Evolutionary conservation across 1,139 yeast genomes (phyloP).

Genomic region (Protomyces inouyei): DNA sequence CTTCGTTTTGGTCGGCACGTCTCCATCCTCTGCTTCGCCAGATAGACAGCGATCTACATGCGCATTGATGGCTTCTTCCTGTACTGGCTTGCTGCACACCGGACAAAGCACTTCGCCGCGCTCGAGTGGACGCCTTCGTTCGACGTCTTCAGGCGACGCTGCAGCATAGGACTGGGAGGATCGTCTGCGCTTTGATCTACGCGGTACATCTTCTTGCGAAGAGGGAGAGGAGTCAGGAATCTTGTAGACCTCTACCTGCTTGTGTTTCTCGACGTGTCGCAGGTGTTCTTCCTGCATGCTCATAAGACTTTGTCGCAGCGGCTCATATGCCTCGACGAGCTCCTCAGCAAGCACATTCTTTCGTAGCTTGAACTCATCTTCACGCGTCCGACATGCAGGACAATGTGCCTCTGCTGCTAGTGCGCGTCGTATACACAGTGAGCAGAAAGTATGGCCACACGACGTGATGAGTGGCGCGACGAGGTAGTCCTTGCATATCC

Average conservation of each 20-base stretch:
- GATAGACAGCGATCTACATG: slow-evolving; percentile 29
- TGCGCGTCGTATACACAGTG: slow-evolving; percentile 75
- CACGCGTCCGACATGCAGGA: slow-evolving; percentile 72
- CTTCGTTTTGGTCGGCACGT: neutral
- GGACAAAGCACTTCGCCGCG: slow-evolving; percentile 30
- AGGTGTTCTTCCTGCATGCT: neutral
- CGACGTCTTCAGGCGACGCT: neutral
- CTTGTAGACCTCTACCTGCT: neutral
- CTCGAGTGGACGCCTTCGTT: neutral
- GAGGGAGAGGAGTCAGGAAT: neutral
- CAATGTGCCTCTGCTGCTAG: slow-evolving; percentile 58
- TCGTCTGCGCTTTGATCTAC: neutral
- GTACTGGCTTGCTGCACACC: slow-evolving; percentile 29
- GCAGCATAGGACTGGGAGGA: neutral
- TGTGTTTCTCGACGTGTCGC: neutral
- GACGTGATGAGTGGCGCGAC: slow-evolving; percentile 78
- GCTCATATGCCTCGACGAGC: slow-evolving; percentile 53
- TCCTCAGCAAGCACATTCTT: slow-evolving; percentile 72
- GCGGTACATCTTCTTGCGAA: neutral
- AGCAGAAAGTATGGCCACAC: slow-evolving; percentile 89
- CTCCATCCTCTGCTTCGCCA: neutral
- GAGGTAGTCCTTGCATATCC: slow-evolving; percentile 83
- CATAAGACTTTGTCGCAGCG: slow-evolving; percentile 10
- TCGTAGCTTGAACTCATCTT: slow-evolving; percentile 64
- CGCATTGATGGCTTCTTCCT: slow-evolving; percentile 29